Conservation (phyloP, 257 asterid species). For the Nicotiana benthamiana region DNA sequence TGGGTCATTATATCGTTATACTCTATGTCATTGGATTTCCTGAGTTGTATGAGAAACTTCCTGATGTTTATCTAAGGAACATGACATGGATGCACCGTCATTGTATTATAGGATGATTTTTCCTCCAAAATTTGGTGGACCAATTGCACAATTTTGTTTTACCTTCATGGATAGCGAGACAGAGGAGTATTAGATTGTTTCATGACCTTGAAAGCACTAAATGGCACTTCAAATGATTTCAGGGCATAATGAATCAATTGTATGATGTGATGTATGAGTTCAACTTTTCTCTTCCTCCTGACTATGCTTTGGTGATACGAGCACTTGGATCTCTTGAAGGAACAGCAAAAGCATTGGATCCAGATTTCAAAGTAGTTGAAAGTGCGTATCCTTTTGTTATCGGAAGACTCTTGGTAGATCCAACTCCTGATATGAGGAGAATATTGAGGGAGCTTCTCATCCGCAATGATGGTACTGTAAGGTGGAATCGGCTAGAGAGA, state of each 20-base stretch:
- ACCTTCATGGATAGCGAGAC: neutral
- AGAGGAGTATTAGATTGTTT: neutral
- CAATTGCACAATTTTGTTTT: neutral
- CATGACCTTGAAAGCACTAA: neutral
- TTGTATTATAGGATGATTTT: neutral
- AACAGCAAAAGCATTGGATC: conserved; percentile 90
- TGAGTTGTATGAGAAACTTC: neutral
- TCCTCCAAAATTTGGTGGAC: neutral
- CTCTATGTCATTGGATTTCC: neutral
- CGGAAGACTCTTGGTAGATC: conserved; percentile 80
- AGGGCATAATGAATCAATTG: conserved; percentile 87
- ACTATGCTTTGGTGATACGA: conserved; percentile 90
- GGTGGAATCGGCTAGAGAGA: conserved; percentile 94
- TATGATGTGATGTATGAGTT: conserved; percentile 87
- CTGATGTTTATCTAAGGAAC: neutral
- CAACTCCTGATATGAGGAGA: conserved; percentile 96
- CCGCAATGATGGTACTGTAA: conserved; percentile 80
- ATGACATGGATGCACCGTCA: neutral
- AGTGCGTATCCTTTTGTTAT: conserved; percentile 98
- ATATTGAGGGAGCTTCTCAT: conserved; percentile 86
- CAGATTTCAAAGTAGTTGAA: conserved; percentile 91
- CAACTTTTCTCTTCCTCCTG: conserved; percentile 96
- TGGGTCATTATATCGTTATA: neutral
- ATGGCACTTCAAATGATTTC: conserved; percentile 18
- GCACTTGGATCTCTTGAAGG: conserved; percentile 99